phyloP scores from a whole-genome alignment of 108 stramenopile genomes.

The Discostella stelligeroides region DNA sequence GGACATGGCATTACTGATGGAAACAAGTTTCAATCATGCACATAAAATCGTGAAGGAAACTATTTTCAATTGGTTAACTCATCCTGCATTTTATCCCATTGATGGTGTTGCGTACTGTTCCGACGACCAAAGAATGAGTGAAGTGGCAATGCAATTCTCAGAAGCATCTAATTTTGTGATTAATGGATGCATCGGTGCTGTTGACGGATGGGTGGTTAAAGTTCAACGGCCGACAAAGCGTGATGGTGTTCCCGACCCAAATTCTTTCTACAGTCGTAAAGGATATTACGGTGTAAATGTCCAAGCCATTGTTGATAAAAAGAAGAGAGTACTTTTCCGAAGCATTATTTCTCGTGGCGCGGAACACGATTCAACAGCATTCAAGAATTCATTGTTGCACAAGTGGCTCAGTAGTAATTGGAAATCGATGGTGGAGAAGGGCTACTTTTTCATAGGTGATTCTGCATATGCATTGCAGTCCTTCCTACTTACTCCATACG shows the following conservation, averaged over 20 bases:
- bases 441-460: background rate
- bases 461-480: too few relatives aligned
- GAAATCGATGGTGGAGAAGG: background rate
- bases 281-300: conserved; percentile 41
- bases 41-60: too few relatives aligned
- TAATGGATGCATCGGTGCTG: too few relatives aligned
- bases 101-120: conserved; percentile 9
- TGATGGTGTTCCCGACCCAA: conserved; percentile 23
- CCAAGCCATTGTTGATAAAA: conserved; percentile 25
- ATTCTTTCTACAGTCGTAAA: conserved; percentile 35
- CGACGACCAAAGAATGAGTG: conserved; percentile 2
- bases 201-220: conserved; percentile 27
- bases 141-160: conserved; percentile 1
- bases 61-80: background rate
- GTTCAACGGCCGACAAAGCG: background rate
- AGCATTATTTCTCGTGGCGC: conserved; percentile 14
- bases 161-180: background rate
- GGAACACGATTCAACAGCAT: conserved; percentile 24
- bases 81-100: background rate
- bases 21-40: too few relatives aligned
- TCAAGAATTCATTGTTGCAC: conserved; percentile 7
- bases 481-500: too few relatives aligned
- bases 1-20: too few relatives aligned
- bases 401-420: conserved; percentile 6
- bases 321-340: conserved; percentile 14